Conservation (phyloP, 2,329 filamentous ascomycete genomes). For the Catunica adiposa region DNA sequence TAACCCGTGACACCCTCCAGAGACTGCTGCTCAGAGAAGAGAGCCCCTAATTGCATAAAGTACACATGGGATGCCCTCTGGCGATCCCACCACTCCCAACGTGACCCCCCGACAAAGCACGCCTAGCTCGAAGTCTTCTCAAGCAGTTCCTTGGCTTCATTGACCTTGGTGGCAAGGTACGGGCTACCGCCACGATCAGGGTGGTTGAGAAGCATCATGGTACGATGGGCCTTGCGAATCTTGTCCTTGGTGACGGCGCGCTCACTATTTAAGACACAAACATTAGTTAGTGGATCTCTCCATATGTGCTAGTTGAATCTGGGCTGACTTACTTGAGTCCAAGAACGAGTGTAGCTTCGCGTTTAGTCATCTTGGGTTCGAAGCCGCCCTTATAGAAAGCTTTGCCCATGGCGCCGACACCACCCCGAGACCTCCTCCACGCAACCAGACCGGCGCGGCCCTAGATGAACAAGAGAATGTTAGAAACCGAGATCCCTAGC, state of each 20-base stretch:
- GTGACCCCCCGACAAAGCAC: neutral
- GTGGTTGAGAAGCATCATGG: constrained; percentile 93
- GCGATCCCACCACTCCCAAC: neutral
- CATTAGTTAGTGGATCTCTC: constrained; percentile 1
- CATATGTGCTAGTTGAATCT: constrained; percentile 1
- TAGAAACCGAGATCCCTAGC: too few relatives aligned
- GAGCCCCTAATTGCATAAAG: constrained; percentile 3
- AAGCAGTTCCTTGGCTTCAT: constrained; percentile 91
- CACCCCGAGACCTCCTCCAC: constrained; percentile 63
- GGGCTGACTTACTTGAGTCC: constrained; percentile 57
- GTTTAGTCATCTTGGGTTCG: constrained; percentile 81
- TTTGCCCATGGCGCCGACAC: constrained; percentile 65
- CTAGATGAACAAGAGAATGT: constrained; percentile 27
- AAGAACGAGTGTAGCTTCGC: constrained; percentile 79
- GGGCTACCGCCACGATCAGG: constrained; percentile 93
- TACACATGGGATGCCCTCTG: constrained; percentile 8
- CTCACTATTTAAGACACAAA: constrained; percentile 41
- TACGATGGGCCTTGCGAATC: constrained; percentile 85
- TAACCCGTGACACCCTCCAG: neutral
- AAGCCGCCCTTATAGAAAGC: constrained; percentile 99
- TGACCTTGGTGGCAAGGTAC: constrained; percentile 93
- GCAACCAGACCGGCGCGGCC: constrained; percentile 86
- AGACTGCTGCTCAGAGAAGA: neutral
- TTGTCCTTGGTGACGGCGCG: constrained; percentile 79
- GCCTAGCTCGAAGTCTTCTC: constrained; percentile 45